Base-by-base conservation (phyloP, 2,329 filamentous ascomycete genomes). In the Hysterium pulicare region DNA sequence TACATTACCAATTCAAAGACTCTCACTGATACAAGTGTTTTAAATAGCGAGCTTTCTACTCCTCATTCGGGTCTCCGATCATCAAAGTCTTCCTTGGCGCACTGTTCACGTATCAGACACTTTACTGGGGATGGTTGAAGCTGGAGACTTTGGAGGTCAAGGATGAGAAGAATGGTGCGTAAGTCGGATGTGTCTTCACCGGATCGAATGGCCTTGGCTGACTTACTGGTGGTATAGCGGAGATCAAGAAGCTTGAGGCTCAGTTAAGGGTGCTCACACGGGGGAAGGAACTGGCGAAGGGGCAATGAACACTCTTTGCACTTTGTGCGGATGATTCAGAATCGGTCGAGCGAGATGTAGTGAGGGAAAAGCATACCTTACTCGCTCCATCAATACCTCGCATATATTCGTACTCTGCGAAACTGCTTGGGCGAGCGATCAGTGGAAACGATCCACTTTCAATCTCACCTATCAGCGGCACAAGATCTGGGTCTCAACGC, bases 101-200 rank as follows among this genome's bases (percentile, higher is more conserved):
- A 41, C 77, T 90, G 42, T 82, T 88, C 59, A 85, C 83, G 2
- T 93, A 91, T 64, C 87, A 93, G 67, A 56, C 86, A n/a, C 67
- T 77, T 11, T 91, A 90, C 68, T 88, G 80, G 71, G 71, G 70
- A 11, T 93, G 87, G 87, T 62, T 79, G 28, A 87, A 84, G 66
- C 73, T 91, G 38, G 87, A 90, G 65, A 77, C 78, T 24, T 76
- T 87, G 41, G 87, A 93, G 69, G 72, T 79, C 43, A 81, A 77
- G 58, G 69, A 71, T 16, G 72, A 81, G 33, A 79, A 78, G 53
- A 68, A 77, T 52, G 76, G 82, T 84, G 26, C 13, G 52, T 49
- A 32, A 36, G 24, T 19, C 13, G 11, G 8, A 7, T 42, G 10
- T 19, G 10, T 26, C 23, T 13, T 62, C 11, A 43, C 40, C 11